Percentiles rank a stretch among this genome's conserved stretches.
Evolutionary conservation across 2,329 filamentous ascomycete genomes (phyloP).

Genomic region (Cercospora sojina): DNA sequence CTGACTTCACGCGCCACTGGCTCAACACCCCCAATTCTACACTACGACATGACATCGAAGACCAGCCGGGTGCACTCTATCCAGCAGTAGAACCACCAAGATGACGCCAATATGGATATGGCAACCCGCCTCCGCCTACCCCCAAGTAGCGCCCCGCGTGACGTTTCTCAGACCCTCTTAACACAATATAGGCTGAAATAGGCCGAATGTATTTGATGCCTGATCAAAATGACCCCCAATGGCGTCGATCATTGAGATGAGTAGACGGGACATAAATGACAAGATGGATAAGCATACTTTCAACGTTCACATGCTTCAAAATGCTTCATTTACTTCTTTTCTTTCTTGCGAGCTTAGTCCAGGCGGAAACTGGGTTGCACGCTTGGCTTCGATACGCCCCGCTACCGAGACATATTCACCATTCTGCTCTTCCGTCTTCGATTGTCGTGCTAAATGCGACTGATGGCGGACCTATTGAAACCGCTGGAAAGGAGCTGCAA

Average conservation of each 20-base stretch:
- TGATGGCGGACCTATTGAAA: conserved; percentile 54
- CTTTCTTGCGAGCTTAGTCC: conserved; percentile 36
- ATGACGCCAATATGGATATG: not conserved
- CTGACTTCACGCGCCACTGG: not conserved
- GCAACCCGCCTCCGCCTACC: not conserved
- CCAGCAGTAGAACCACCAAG: not conserved
- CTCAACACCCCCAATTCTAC: not conserved
- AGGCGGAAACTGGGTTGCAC: conserved; percentile 60
- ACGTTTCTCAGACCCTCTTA: not conserved
- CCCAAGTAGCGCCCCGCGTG: not conserved
- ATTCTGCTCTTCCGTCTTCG: conserved; percentile 51
- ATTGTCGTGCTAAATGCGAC: conserved; percentile 56
- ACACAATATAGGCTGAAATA: conserved; percentile 1
- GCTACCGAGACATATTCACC: conserved; percentile 49
- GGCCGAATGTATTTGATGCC: not conserved
- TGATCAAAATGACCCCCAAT: not conserved
- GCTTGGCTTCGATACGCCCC: conserved; percentile 66
- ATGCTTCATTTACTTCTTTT: conserved; percentile 8
- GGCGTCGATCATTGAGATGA: not conserved
- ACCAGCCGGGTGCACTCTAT: not conserved
- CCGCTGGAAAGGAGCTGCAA: conserved; percentile 55
- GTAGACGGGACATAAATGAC: not conserved
- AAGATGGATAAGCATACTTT: not conserved
- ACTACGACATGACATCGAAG: not conserved
- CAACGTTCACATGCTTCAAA: not conserved